phyloP scores from a whole-genome alignment of 768 basidiomycete species.

The Pleurotus ostreatus region DNA sequence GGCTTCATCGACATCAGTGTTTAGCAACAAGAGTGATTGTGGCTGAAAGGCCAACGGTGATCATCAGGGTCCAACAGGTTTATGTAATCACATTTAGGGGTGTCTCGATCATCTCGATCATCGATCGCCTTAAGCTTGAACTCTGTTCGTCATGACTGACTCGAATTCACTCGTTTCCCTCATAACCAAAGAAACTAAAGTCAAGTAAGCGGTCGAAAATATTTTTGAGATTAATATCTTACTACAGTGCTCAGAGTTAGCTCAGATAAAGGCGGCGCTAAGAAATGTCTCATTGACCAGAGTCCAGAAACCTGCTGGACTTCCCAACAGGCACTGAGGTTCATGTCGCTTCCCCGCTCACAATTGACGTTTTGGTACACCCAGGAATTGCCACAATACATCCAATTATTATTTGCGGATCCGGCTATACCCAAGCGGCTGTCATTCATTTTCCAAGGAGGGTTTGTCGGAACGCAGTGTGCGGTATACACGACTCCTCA shows the following conservation, averaged over 20 bases:
- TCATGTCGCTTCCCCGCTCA: background rate
- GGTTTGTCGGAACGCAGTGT: slow-evolving; percentile 75
- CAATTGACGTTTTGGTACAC: slow-evolving; percentile 10
- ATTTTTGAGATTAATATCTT: slow-evolving; percentile 5
- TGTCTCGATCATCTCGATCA: background rate
- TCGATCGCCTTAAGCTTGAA: background rate
- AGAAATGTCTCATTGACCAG: slow-evolving; percentile 65
- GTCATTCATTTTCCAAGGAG: slow-evolving; percentile 77
- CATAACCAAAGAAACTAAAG: slow-evolving; percentile 36
- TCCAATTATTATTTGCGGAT: slow-evolving; percentile 58
- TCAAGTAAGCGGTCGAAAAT: slow-evolving; percentile 34
- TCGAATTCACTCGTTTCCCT: slow-evolving; percentile 30
- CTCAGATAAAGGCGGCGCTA: slow-evolving; percentile 72
- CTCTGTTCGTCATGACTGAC: slow-evolving; percentile 14
- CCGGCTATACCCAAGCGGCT: slow-evolving; percentile 54
- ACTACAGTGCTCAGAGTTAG: slow-evolving; percentile 52
- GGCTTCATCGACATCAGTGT: background rate
- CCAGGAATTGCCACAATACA: slow-evolving; percentile 76
- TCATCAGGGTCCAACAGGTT: too few relatives aligned
- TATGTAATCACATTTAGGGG: too few relatives aligned
- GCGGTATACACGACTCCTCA: slow-evolving; percentile 35
- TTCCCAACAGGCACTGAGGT: slow-evolving; percentile 58
- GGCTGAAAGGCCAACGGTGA: too few relatives aligned
- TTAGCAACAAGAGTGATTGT: background rate
- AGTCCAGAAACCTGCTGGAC: slow-evolving; percentile 84